Conservation (phyloP, 2,329 filamentous ascomycete genomes). For the Teratosphaeria zuluensis region DNA sequence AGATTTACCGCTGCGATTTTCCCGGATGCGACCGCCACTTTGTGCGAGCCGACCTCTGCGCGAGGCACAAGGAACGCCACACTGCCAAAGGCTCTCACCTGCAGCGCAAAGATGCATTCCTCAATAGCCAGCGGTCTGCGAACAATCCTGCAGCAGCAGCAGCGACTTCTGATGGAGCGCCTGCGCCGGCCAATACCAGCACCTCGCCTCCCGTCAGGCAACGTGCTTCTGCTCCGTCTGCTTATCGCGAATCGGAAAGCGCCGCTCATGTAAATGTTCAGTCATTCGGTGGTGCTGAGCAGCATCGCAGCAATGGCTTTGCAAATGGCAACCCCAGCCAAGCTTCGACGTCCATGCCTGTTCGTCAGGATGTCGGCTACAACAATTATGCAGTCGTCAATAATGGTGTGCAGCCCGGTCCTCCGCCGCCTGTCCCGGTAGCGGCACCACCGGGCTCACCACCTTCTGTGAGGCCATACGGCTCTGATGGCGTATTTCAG, state of each 20-base stretch:
- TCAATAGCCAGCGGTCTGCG: constrained; percentile 32
- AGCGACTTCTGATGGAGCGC: background rate
- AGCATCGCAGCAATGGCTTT: constrained; percentile 1
- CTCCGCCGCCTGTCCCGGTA: background rate
- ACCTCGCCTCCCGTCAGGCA: background rate
- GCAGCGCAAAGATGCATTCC: constrained; percentile 61
- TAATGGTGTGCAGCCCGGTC: constrained; percentile 1
- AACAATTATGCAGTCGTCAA: background rate
- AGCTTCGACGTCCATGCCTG: background rate
- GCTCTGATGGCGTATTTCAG: constrained; percentile 12
- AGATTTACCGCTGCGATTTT: constrained; percentile 89
- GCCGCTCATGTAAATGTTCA: background rate
- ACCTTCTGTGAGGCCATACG: constrained; percentile 11
- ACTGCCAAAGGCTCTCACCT: constrained; percentile 61
- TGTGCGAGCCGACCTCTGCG: constrained; percentile 85
- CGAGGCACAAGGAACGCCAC: constrained; percentile 47
- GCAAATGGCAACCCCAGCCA: background rate
- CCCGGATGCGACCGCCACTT: constrained; percentile 84
- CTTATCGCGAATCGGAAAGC: background rate
- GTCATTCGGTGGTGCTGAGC: constrained; percentile 5
- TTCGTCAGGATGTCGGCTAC: background rate
- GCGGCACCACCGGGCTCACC: constrained; percentile 4
- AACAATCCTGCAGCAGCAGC: constrained; percentile 5
- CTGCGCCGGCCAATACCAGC: background rate
- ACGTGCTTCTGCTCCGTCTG: background rate